phyloP scores from a whole-genome alignment of 2,329 filamentous ascomycete genomes.

The Fusarium sarcochroum region DNA sequence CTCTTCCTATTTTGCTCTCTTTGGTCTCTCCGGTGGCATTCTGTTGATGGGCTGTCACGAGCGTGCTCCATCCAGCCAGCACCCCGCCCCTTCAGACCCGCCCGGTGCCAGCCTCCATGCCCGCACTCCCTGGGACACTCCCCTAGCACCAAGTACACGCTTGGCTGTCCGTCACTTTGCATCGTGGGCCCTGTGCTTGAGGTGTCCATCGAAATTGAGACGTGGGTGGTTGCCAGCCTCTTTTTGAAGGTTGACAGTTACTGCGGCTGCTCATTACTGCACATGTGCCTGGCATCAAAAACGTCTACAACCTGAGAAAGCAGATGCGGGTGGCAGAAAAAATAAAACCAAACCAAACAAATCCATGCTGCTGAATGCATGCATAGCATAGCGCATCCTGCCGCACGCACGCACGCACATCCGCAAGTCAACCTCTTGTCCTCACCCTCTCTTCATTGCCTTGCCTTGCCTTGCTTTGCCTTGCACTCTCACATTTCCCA shows the following conservation, averaged over 20 bases:
- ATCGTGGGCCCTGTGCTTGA: slow-evolving; percentile 28
- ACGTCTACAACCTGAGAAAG: slow-evolving; percentile 36
- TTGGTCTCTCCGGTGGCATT: slow-evolving; percentile 35
- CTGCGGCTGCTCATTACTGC: slow-evolving; percentile 36
- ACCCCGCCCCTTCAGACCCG: slow-evolving; percentile 52
- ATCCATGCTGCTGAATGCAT: slow-evolving; percentile 50
- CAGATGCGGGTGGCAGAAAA: slow-evolving; percentile 31
- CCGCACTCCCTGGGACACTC: slow-evolving; percentile 43
- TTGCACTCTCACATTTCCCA: slow-evolving; percentile 5
- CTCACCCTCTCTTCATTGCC: slow-evolving; percentile 30
- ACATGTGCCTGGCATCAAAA: slow-evolving; percentile 46
- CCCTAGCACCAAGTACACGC: slow-evolving; percentile 45
- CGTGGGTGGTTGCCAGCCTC: slow-evolving; percentile 37
- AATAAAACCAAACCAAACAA: slow-evolving; percentile 38
- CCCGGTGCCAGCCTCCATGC: slow-evolving; percentile 49
- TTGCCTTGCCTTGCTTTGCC: slow-evolving; percentile 18
- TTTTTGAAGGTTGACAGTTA: slow-evolving; percentile 23
- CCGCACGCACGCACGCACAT: slow-evolving; percentile 30
- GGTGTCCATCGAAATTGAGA: slow-evolving; percentile 33
- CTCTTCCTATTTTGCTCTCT: slow-evolving; percentile 19
- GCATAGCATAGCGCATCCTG: slow-evolving; percentile 47
- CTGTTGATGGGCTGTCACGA: slow-evolving; percentile 51
- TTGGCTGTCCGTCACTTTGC: slow-evolving; percentile 32
- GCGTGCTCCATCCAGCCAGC: slow-evolving; percentile 51
- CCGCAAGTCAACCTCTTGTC: slow-evolving; percentile 22